Evolutionary conservation across 2,329 filamentous ascomycete species (phyloP), one percentile per base, ranked within the genome.

Genomic region (Epichloe glyceriae): DNA sequence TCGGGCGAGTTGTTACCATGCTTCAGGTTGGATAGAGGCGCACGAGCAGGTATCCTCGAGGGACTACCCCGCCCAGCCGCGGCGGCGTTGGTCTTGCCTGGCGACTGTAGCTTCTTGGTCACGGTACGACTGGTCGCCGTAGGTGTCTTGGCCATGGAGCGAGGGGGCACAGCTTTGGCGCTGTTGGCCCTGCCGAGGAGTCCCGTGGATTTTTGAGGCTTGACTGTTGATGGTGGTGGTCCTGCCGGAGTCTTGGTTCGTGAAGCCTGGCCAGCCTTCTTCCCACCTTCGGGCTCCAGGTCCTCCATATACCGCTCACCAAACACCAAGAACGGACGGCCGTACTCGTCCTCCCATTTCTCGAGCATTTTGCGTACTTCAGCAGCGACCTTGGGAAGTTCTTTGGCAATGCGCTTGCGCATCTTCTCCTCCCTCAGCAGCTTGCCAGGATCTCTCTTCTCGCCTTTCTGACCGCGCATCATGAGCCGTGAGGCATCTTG

Each of bases 361-460:
- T 91, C 86, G 30, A 98, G 76, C n/a, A 79, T 75, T 64, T 83
- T 91, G 56, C 80, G 79, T 52, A 98, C 71, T n/a, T 97, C 89
- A 0, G 77, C 78, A 52, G 91, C 83, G 42, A 98, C 77, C 71
- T 95, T 97, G 51, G 93, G 93, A 33, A 98, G 73, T 63, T 98
- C 93, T 67, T 97, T 98, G 26, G 90, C 79, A 55, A 98, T 96
- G 52, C 90, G 80, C 78, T 98, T 98, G 53, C 93, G 83, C 88
- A 95, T 95, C 77, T 97, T 98, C 71, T 98, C 93, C 64, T 98
- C 93, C 33, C 93, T 80, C 49, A 98, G 74, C 15, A 98, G 76
- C 69, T 95, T 93, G 47, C 89, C 91, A 3, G 93, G 93, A 63
- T 98, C 93, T 55, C 94, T 86, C 67, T 84, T 88, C 71, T 97